phyloP scores from a whole-genome alignment of 2,329 filamentous ascomycete genomes.

The Dactylellina leptospora region DNA sequence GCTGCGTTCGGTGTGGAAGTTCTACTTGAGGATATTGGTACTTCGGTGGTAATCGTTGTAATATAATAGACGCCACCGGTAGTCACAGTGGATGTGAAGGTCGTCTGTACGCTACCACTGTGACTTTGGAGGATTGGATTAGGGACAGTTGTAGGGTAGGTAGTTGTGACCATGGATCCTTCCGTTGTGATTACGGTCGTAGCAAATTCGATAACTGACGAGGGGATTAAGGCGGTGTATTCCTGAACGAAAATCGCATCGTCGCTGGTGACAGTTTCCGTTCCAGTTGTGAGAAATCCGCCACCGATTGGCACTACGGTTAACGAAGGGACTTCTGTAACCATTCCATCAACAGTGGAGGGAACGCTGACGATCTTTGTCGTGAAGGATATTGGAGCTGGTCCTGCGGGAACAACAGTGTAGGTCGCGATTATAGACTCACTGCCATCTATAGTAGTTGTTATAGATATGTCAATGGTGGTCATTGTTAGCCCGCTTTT shows the following conservation, averaged over 20 bases:
- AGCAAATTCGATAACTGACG: constrained; percentile 26
- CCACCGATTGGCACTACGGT: constrained; percentile 44
- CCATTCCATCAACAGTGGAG: constrained; percentile 17
- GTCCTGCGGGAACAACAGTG: constrained; percentile 1
- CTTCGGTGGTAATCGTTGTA: constrained; percentile 11
- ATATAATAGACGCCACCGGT: constrained; percentile 6
- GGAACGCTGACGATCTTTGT: constrained; percentile 3
- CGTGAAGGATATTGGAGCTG: constrained; percentile 29
- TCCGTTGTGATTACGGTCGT: constrained; percentile 5
- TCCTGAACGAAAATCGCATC: neutral
- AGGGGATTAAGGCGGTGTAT: constrained; percentile 28
- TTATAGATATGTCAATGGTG: constrained; percentile 17
- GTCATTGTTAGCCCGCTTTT: constrained; percentile 15
- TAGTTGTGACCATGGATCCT: constrained; percentile 17
- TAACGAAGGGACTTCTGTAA: constrained; percentile 14
- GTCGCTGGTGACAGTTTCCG: constrained; percentile 6
- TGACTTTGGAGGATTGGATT: neutral
- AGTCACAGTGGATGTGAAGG: constrained; percentile 17
- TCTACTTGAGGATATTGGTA: neutral
- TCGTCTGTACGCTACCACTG: constrained; percentile 7
- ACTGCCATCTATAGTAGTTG: constrained; percentile 19
- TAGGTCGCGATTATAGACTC: constrained; percentile 14
- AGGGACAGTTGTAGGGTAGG: constrained; percentile 12
- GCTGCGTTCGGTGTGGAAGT: constrained; percentile 25
- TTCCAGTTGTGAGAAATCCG: constrained; percentile 3